A percentile compares a stretch with the other conserved stretches of the same genome.
These are phyloP conservation scores for Chrysopogon serrulatus DNA, from an alignment of 176 grass and related monocot species.

Conservation along the genomic window DNA sequence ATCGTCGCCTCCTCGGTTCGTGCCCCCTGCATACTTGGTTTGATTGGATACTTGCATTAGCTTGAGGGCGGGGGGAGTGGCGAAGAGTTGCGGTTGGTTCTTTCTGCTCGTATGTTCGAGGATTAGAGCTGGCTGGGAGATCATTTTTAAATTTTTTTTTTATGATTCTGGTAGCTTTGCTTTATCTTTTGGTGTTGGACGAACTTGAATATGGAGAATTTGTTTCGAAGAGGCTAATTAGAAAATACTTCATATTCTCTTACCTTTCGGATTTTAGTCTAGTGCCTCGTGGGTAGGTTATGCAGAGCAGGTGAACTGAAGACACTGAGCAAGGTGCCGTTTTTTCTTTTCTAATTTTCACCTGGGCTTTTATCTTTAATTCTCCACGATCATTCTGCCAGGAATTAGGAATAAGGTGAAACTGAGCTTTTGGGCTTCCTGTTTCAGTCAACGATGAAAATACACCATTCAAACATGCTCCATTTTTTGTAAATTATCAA, in stretches of 20 bases:
- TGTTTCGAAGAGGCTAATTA: neutral
- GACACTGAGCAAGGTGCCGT: neutral
- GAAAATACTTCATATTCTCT: too few relatives aligned
- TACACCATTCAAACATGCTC: neutral
- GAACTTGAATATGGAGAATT: neutral
- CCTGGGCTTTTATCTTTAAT: neutral
- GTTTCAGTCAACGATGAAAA: neutral
- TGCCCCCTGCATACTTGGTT: too few relatives aligned
- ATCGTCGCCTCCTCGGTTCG: neutral
- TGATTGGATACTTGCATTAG: neutral
- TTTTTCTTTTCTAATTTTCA: neutral
- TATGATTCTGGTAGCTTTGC: neutral
- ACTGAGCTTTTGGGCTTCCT: neutral
- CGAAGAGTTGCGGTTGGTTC: neutral
- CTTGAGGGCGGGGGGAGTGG: neutral
- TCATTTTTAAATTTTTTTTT: too few relatives aligned
- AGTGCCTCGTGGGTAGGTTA: neutral
- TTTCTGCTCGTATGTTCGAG: neutral
- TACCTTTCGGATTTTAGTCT: neutral
- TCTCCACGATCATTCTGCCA: neutral
- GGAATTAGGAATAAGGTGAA: neutral
- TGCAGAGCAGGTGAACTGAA: neutral
- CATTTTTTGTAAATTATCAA: slow-evolving; percentile 5
- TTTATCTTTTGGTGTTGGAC: neutral
- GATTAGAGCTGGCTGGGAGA: too few relatives aligned